Evolutionary conservation across 116 monocot genomes (phyloP).

Genomic region (Iris pallida): DNA sequence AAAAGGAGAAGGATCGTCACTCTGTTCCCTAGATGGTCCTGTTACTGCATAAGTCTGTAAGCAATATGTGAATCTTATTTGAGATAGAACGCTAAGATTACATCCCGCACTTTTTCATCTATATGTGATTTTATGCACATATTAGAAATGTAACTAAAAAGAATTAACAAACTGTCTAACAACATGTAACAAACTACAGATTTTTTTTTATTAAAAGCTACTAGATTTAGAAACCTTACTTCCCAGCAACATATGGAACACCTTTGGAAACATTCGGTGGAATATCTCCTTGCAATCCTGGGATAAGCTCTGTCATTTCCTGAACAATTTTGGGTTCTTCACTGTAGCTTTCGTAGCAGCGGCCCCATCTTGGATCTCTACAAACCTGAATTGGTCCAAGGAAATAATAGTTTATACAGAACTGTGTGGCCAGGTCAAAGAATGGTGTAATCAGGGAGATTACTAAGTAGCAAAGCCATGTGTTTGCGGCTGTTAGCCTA

Average conservation of each 20-base stretch:
- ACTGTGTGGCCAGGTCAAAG: not conserved
- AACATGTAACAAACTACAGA: too few relatives aligned
- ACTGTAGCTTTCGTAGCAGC: conserved; percentile 64
- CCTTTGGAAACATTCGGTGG: conserved; percentile 31
- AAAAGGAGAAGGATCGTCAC: too few relatives aligned
- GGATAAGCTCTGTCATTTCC: conserved; percentile 52
- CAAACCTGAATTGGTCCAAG: conserved; percentile 35
- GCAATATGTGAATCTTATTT: too few relatives aligned
- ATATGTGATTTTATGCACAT: too few relatives aligned
- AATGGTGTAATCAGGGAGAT: not conserved
- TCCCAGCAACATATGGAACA: conserved; percentile 53
- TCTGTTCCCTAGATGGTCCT: too few relatives aligned
- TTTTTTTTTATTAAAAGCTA: not conserved
- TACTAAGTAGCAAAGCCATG: not conserved
- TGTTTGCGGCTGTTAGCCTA: conserved; percentile 6
- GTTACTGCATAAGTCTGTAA: too few relatives aligned
- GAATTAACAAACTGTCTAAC: too few relatives aligned
- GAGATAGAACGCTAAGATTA: too few relatives aligned
- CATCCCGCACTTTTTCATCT: too few relatives aligned
- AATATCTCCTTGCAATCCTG: conserved; percentile 54
- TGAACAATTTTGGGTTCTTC: conserved; percentile 54
- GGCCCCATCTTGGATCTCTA: conserved; percentile 61
- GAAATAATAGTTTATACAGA: not conserved
- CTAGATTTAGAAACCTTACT: conserved; percentile 14
- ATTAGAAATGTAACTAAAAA: too few relatives aligned